Percentiles rank a stretch among this genome's conserved stretches.
phyloP scores from a whole-genome alignment of 257 asterid genomes.

The Vinca minor region DNA sequence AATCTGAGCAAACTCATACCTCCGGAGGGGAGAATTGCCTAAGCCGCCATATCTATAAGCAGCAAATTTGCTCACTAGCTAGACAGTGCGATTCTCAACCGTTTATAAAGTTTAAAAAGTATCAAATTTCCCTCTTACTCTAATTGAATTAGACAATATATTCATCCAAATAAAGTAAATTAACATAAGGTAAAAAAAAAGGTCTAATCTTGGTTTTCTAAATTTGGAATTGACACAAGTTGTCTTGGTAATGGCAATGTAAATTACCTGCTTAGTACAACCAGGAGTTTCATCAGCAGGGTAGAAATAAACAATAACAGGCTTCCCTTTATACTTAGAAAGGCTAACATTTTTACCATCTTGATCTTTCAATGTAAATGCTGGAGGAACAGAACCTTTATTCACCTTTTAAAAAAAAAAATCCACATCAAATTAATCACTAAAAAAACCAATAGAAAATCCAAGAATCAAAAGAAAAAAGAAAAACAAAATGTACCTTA shows the following conservation, averaged over 20 bases:
- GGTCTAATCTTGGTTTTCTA: neutral
- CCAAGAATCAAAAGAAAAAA: neutral
- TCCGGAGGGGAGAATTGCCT: too few species aligned
- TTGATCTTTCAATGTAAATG: constrained; percentile 86
- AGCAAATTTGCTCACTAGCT: too few species aligned
- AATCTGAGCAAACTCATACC: too few species aligned
- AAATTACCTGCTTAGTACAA: constrained; percentile 83
- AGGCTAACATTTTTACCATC: constrained; percentile 75
- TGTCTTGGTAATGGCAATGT: too few species aligned
- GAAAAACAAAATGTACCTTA: constrained; percentile 64
- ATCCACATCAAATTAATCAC: neutral
- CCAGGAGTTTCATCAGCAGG: constrained; percentile 99
- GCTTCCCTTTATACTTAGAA: constrained; percentile 87
- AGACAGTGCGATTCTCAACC: too few species aligned
- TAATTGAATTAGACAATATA: too few species aligned
- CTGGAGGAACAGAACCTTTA: constrained; percentile 65
- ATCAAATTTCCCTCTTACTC: neutral
- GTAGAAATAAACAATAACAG: constrained; percentile 87
- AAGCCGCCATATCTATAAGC: too few species aligned
- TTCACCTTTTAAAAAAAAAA: constrained; percentile 43
- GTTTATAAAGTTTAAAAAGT: neutral
- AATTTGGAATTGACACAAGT: neutral
- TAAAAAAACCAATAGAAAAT: neutral
- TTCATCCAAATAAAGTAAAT: neutral
- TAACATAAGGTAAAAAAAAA: neutral